Percentiles rank a stretch among this genome's conserved stretches.
phyloP scores from a whole-genome alignment of 495 filamentous ascomycete species.

The Podospora tetraspora region DNA sequence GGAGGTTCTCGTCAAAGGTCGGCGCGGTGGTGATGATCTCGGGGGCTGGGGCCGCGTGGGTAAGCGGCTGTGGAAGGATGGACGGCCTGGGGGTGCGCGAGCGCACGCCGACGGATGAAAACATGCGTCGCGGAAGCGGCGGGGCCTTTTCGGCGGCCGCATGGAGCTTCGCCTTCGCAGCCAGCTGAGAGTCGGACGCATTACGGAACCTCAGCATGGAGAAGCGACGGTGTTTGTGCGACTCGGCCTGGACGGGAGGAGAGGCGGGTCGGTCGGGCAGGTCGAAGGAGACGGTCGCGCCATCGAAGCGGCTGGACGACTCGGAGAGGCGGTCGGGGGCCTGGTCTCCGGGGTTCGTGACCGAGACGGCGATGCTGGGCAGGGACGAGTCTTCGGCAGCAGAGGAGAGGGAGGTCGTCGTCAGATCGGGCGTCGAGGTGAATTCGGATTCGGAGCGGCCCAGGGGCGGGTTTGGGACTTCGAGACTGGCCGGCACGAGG shows the following conservation, averaged over 20 bases:
- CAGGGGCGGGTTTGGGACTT: slow-evolving; percentile 25
- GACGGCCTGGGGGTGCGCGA: slow-evolving; percentile 6
- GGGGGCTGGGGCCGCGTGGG: slow-evolving; percentile 53
- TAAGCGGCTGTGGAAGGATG: slow-evolving; percentile 17
- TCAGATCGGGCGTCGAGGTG: slow-evolving; percentile 18
- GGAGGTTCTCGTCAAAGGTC: slow-evolving; percentile 54
- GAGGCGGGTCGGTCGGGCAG: slow-evolving; percentile 31
- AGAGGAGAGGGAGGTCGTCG: slow-evolving; percentile 16
- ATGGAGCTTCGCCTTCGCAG: slow-evolving; percentile 68
- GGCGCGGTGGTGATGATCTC: slow-evolving; percentile 92
- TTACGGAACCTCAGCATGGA: slow-evolving; percentile 87
- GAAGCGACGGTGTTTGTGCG: slow-evolving; percentile 62
- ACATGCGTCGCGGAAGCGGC: slow-evolving; percentile 67
- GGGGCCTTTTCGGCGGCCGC: slow-evolving; percentile 55
- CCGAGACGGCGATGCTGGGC: slow-evolving; percentile 13
- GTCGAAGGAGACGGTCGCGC: slow-evolving; percentile 28
- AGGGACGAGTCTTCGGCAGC: slow-evolving; percentile 22
- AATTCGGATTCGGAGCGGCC: slow-evolving; percentile 13
- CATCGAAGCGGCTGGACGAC: slow-evolving; percentile 18
- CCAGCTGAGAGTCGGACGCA: slow-evolving; percentile 89
- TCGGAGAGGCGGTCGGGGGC: slow-evolving; percentile 21
- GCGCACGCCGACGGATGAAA: slow-evolving; percentile 14
- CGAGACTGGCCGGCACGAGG: slow-evolving; percentile 26
- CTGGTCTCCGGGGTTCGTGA: slow-evolving; percentile 9
- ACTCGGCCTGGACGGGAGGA: slow-evolving; percentile 43